phyloP scores from a whole-genome alignment of 441 rosid species.

The Mallotus repandus region DNA sequence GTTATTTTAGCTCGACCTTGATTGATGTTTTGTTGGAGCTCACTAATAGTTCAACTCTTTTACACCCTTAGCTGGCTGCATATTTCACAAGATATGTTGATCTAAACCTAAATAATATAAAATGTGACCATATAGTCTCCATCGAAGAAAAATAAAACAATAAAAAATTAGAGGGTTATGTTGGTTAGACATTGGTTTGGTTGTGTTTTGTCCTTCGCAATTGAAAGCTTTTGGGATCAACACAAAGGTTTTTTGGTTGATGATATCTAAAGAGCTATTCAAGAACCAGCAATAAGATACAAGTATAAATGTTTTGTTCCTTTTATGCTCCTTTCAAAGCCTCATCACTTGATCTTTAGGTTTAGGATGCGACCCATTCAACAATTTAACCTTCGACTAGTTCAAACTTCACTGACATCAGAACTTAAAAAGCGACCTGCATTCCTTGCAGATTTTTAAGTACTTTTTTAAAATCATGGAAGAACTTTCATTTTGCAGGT shows the following conservation, averaged over 20 bases:
- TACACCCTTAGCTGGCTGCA: not conserved
- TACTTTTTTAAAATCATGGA: not conserved
- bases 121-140: not conserved
- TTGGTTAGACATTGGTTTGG: not conserved
- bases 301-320: not conserved
- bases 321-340: not conserved
- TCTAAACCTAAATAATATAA: not conserved
- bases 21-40: not conserved
- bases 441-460: not conserved
- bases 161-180: not conserved
- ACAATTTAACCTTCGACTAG: not conserved
- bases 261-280: not conserved
- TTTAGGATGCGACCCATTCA: not conserved
- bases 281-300: not conserved
- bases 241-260: not conserved
- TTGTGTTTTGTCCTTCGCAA: not conserved
- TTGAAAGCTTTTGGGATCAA: no score
- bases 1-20: not conserved
- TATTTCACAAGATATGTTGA: not conserved
- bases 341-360: not conserved
- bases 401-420: not conserved
- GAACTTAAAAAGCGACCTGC: not conserved
- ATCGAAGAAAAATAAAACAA: not conserved
- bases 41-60: no score
- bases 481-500: conserved; percentile 14